phyloP scores from a whole-genome alignment of 1,139 yeast species.

The Geotrichum histeridarum region DNA sequence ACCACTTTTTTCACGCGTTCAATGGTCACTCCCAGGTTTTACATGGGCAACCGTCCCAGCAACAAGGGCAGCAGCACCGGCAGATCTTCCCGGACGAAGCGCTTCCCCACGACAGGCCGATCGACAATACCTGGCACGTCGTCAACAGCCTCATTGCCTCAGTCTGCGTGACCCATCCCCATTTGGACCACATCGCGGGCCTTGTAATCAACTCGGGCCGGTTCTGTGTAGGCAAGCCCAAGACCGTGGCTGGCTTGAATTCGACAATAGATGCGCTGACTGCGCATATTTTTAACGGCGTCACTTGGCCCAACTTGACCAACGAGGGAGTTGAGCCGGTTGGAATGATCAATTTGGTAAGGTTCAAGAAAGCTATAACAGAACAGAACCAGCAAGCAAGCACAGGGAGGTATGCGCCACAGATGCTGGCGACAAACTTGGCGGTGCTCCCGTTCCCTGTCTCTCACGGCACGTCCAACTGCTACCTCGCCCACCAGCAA shows the following conservation, averaged over 20 bases:
- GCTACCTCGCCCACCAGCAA: not conserved
- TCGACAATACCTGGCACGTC: constrained; percentile 37
- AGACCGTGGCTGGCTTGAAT: constrained; percentile 50
- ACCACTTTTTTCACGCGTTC: not conserved
- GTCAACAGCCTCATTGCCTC: constrained; percentile 34
- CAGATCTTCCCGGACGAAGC: constrained; percentile 19
- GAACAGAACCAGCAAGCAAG: not conserved
- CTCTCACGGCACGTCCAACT: constrained; percentile 10
- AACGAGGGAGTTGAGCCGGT: constrained; percentile 34
- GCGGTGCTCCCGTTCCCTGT: constrained; percentile 10
- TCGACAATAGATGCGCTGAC: constrained; percentile 52
- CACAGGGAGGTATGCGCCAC: not conserved
- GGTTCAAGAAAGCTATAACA: constrained; percentile 17
- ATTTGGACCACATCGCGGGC: constrained; percentile 72
- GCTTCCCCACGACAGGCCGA: constrained; percentile 27
- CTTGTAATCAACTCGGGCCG: constrained; percentile 67
- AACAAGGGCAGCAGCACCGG: not conserved
- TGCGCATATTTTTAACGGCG: constrained; percentile 61
- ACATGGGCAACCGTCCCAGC: not conserved
- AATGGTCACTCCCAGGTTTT: not conserved
- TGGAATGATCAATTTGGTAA: constrained; percentile 28
- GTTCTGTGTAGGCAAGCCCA: constrained; percentile 37
- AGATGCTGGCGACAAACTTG: constrained; percentile 13
- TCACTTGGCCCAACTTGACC: constrained; percentile 73
- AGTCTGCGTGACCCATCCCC: constrained; percentile 73